Evolutionary conservation across 2,329 filamentous ascomycete genomes (phyloP).

Genomic region (Xylariaceae sp.): DNA sequence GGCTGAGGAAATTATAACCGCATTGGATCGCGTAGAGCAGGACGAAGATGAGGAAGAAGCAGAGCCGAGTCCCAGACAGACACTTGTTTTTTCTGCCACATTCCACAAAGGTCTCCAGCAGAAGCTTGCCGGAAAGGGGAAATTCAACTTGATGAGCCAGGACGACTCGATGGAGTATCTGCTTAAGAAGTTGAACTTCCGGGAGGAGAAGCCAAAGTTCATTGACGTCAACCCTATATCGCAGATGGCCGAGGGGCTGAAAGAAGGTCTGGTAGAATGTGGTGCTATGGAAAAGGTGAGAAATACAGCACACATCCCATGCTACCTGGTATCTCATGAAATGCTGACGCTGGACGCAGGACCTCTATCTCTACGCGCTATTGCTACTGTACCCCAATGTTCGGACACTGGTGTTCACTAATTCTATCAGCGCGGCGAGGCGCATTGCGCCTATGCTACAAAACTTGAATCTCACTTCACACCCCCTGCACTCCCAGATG

Average conservation of each 20-base stretch:
- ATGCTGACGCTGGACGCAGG: conserved; percentile 44
- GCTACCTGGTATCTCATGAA: neutral
- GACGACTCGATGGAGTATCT: conserved; percentile 90
- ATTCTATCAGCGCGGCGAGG: conserved; percentile 89
- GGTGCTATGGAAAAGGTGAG: conserved; percentile 84
- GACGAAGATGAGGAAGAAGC: conserved; percentile 49
- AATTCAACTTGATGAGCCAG: conserved; percentile 65
- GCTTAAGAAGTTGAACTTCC: conserved; percentile 84
- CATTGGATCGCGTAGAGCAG: conserved; percentile 68
- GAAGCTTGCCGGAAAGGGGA: conserved; percentile 78
- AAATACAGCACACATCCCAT: neutral
- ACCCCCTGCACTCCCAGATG: conserved; percentile 90
- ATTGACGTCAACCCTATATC: conserved; percentile 86
- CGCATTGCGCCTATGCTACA: conserved; percentile 82
- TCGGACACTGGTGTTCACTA: conserved; percentile 87
- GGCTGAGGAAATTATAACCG: conserved; percentile 79
- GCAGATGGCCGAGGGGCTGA: conserved; percentile 83
- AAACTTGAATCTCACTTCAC: conserved; percentile 72
- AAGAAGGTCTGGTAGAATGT: conserved; percentile 90
- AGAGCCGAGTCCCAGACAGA: conserved; percentile 62
- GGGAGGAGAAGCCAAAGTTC: conserved; percentile 79
- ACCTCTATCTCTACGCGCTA: conserved; percentile 88
- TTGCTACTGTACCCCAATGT: conserved; percentile 78
- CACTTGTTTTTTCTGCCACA: conserved; percentile 93
- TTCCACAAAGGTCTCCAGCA: conserved; percentile 90